Evolutionary conservation across 2,329 filamentous ascomycete genomes (phyloP), one percentile per base, ranked within the genome.

Genomic region (Apiospora saccharicola): DNA sequence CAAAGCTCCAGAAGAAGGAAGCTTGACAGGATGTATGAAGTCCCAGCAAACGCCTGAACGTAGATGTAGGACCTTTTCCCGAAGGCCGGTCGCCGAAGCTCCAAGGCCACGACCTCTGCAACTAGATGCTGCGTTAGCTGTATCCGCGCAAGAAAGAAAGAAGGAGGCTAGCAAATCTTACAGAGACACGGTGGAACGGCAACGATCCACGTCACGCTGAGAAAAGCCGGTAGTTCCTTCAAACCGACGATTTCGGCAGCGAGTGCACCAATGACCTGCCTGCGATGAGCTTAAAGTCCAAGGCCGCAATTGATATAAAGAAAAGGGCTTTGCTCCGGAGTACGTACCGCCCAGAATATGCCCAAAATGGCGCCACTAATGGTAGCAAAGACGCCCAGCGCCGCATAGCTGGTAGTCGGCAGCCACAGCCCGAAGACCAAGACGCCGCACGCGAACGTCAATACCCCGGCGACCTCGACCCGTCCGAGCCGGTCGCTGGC

Each of bases 391-490:
- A 90, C 87, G 26, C 87, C 83, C 22, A 92, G 81, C 0, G 90
- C 84, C 1, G 86, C 89, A 79, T 89, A 91, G 68, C 81, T 86
- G 73, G 86, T 85, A 0, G 89, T 87, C 67, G 88, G 88, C 47
- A 88, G 86, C 91, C 91, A 93, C 43, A 92, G 85, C 0, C 88
- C 83, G 30, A 92, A 84, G 70, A 86, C 87, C 75, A 91, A 87
- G 2, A 92, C 51, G 1, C 88, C 90, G 67, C 86, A 86, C 12
- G 90, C 76, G 47, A 88, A 85, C 0, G 89, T 89, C 80, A 89
- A 86, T 12, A 85, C 77, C 0, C 82, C 82, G 0, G 90, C 89
- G 80, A 92, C 89, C 74, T 92, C 92, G 75, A 93, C 85, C 1
- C 90, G 83, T 1, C 91, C 91, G 44, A 90, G 13, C 8, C 43